A percentile compares a stretch with the other conserved stretches of the same genome.
phyloP scores from a whole-genome alignment of 768 basidiomycete species.

The Cyclocybe cylindracea region DNA sequence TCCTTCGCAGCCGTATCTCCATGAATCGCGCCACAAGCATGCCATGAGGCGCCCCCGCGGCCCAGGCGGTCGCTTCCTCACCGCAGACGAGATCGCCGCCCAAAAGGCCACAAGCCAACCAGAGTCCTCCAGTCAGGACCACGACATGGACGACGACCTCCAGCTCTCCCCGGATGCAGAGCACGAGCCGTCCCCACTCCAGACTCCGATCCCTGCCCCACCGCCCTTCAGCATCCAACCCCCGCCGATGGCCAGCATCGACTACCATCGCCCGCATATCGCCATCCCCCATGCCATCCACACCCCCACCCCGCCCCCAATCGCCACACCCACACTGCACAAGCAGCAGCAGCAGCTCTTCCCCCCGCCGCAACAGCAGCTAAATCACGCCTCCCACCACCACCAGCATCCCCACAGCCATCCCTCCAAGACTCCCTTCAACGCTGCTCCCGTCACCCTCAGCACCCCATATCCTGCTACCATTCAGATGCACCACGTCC shows the following conservation, averaged over 20 bases:
- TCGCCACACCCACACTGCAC: slow-evolving; percentile 10
- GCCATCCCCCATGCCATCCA: slow-evolving; percentile 15
- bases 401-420: slow-evolving; percentile 7
- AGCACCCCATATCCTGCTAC: slow-evolving; percentile 58
- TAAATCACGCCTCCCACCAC: slow-evolving; percentile 15
- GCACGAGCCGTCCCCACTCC: slow-evolving; percentile 15
- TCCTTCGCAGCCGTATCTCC: slow-evolving; percentile 82
- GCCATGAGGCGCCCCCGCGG: slow-evolving; percentile 97
- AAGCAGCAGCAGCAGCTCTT: slow-evolving; percentile 10
- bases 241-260: slow-evolving; percentile 14
- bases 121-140: slow-evolving; percentile 35
- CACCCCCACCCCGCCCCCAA: slow-evolving; percentile 15
- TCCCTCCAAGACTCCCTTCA: slow-evolving; percentile 31
- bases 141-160: slow-evolving; percentile 43
- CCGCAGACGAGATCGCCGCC: slow-evolving; percentile 91
- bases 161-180: slow-evolving; percentile 14
- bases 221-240: slow-evolving; percentile 17
- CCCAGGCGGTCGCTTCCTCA: slow-evolving; percentile 96
- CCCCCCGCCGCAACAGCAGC: slow-evolving; percentile 10
- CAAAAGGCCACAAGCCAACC: slow-evolving; percentile 53
- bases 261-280: slow-evolving; percentile 17
- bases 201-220: slow-evolving; percentile 9
- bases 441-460: slow-evolving; percentile 44
- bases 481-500: slow-evolving; percentile 76
- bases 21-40: slow-evolving; percentile 97